Base-by-base conservation (phyloP, 768 basidiomycete genomes). In the Lactarius vividus region DNA sequence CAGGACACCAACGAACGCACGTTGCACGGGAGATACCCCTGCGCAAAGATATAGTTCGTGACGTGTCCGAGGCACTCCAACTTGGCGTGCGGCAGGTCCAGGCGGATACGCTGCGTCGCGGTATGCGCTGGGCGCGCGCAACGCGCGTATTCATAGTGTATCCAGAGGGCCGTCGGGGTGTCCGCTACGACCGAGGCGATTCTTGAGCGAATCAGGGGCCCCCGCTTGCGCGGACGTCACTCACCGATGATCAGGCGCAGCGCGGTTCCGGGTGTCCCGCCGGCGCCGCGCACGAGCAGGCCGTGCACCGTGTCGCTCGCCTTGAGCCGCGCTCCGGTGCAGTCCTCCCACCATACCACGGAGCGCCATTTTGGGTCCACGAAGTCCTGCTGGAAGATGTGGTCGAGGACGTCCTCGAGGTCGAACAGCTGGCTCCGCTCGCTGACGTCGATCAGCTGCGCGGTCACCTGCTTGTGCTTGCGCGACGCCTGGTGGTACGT, bases 321-420 rank as follows among this genome's bases (percentile, higher is more conserved):
- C 59, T 77, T 77, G 59, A 82, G 74, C 49, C 77, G 76, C 42
- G 71, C 71, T 2, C 77, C 80, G 55, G 78, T 74, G 57, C 75
- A 75, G 49, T 75, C 77, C 72, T 81, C 81, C 80, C 80, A 83
- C 76, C 80, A 81, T 1, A 78, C 74, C 10, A 77, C 68, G 4
- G 83, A 74, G 52, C 80, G 75, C 60, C 77, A 74, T 71, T 77
- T 78, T 28, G 80, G 73, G 49, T 83, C 81, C 20, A 83, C 75
- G 65, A 79, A 83, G 40, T 82, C 82, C 63, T 81, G 79, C 62
- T 73, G 70, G 73, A 82, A 83, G 49, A 75, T 72, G 57, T 77
- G 78, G 40, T 83, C 81, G 37, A 83, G 77, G 7, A 83, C 79
- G 64, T 82, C 82, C 70, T 83, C 82, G 66, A 84, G 72, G 72